Evolutionary conservation across 257 asterid genomes (phyloP).

Genomic region (Salvia hispanica): DNA sequence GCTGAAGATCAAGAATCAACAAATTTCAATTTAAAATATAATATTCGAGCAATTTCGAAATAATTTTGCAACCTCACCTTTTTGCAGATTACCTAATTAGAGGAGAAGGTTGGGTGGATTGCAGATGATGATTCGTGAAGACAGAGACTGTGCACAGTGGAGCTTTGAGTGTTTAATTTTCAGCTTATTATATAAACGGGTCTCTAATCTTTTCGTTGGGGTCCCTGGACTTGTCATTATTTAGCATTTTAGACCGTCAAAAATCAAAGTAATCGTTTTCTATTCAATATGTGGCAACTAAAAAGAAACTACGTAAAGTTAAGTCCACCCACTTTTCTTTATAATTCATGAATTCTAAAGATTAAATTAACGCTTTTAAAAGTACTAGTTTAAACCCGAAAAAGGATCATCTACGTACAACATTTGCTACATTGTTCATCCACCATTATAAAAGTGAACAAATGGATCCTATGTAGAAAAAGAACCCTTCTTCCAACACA

Average conservation of each 20-base stretch:
- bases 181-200: background rate
- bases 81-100: constrained; percentile 26
- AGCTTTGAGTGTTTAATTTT: background rate
- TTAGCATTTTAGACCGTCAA: background rate
- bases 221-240: constrained; percentile 9
- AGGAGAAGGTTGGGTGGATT: constrained; percentile 27
- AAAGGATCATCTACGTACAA: too few species aligned
- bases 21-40: background rate
- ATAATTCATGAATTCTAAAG: too few species aligned
- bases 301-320: too few species aligned
- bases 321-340: too few species aligned
- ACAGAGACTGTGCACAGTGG: constrained; percentile 18
- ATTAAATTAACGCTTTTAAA: too few species aligned
- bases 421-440: too few species aligned
- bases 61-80: constrained; percentile 16
- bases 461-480: too few species aligned
- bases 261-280: background rate
- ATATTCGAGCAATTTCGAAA: background rate
- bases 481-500: too few species aligned
- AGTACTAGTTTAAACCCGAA: too few species aligned
- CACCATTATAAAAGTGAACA: too few species aligned
- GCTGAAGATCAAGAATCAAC: background rate
- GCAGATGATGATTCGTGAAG: constrained; percentile 39
- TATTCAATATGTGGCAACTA: background rate
- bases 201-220: constrained; percentile 1